Evolutionary conservation across 345 rosid species (phyloP).

Genomic region (Heritiera littoralis): DNA sequence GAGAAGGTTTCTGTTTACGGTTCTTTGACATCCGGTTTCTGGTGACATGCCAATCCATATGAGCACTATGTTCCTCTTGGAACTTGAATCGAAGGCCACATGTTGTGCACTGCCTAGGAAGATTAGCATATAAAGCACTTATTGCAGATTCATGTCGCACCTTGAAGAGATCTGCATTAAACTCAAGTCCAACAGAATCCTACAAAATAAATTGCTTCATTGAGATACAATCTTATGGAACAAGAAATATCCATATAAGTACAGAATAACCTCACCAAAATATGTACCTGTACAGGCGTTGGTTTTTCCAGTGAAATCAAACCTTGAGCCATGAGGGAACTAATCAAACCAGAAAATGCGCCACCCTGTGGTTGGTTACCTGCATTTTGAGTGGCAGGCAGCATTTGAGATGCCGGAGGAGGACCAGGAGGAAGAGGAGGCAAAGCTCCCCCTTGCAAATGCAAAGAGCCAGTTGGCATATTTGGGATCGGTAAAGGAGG

Average conservation of each 20-base stretch:
- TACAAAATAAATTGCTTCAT: slow-evolving; percentile 38
- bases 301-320: slow-evolving; percentile 71
- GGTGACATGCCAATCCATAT: slow-evolving; percentile 99
- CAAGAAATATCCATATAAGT: slow-evolving; percentile 7
- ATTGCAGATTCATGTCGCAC: slow-evolving; percentile 83
- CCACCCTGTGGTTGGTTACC: slow-evolving; percentile 51
- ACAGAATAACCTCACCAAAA: slow-evolving; percentile 24
- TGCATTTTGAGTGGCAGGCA: slow-evolving; percentile 30
- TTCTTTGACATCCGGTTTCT: slow-evolving; percentile 93
- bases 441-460: slow-evolving; percentile 41
- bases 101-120: slow-evolving; percentile 96
- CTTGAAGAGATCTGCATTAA: slow-evolving; percentile 79
- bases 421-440: slow-evolving; percentile 68
- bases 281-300: slow-evolving; percentile 68
- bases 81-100: slow-evolving; percentile 93
- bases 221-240: slow-evolving; percentile 29
- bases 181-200: slow-evolving; percentile 78
- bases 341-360: slow-evolving; percentile 78
- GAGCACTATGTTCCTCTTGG: slow-evolving; percentile 95
- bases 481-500: slow-evolving; percentile 48
- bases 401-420: slow-evolving; percentile 47
- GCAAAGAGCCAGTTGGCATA: slow-evolving; percentile 39
- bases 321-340: slow-evolving; percentile 90
- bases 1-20: slow-evolving; percentile 92
- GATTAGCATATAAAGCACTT: slow-evolving; percentile 73